Percentiles rank a stretch among this genome's conserved stretches.
phyloP scores from a whole-genome alignment of 2,329 filamentous ascomycete species.

The Aspergillus fumigatiaffinis region DNA sequence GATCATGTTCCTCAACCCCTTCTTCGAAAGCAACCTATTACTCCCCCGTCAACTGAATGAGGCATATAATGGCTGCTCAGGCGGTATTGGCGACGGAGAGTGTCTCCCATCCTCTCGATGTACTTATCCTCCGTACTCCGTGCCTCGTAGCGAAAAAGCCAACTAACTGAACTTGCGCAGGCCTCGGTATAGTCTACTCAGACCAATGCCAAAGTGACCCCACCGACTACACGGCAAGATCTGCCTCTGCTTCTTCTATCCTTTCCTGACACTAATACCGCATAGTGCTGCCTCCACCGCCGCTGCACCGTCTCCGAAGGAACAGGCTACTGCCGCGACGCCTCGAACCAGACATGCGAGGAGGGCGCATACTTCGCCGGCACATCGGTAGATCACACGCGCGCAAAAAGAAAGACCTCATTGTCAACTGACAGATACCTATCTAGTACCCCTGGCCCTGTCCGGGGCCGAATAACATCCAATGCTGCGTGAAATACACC shows the following conservation, averaged over 20 bases:
- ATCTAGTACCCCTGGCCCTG: constrained; percentile 4
- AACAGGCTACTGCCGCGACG: constrained; percentile 5
- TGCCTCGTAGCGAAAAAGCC: too few species aligned
- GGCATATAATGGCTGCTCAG: not conserved
- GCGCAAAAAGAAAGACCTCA: too few species aligned
- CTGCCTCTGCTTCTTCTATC: too few species aligned
- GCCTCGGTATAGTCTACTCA: constrained; percentile 6
- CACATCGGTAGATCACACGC: not conserved
- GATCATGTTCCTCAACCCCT: not conserved
- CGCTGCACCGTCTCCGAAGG: constrained; percentile 2
- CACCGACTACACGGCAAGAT: not conserved
- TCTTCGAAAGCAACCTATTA: not conserved
- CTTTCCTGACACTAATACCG: too few species aligned
- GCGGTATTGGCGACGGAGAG: constrained; percentile 2
- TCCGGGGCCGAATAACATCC: constrained; percentile 4
- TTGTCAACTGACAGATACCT: not conserved
- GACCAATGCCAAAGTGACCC: constrained; percentile 5
- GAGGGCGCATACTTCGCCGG: constrained; percentile 5
- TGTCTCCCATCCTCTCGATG: constrained; percentile 1
- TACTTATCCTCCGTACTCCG: not conserved
- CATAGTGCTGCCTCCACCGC: constrained; percentile 9
- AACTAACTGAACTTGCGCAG: not conserved
- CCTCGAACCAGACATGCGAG: constrained; percentile 9
- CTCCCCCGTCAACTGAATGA: not conserved
- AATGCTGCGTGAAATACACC: constrained; percentile 8